Base-by-base conservation (phyloP, 495 filamentous ascomycete genomes). In the Pseudomonodictys pantanalensis region DNA sequence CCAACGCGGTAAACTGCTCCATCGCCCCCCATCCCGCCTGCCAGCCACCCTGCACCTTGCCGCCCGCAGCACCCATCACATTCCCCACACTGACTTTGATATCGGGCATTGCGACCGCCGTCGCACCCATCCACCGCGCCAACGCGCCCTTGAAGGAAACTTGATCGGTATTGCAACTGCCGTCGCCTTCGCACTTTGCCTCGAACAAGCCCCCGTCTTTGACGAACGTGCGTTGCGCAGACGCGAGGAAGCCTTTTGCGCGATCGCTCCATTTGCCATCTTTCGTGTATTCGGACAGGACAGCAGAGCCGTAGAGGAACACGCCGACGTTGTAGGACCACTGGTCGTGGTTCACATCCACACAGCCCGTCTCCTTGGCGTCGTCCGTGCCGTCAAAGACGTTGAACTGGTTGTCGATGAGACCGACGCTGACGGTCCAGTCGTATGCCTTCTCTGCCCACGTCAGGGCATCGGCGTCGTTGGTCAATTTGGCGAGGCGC, bases 101-200 rank as follows among this genome's bases (percentile, higher is more conserved):
- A 47, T 76, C 80, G 2, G 88, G 86, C 4, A 82, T 84, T 55
- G 90, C 75, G 55, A 83, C 81, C 9, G 83, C 75, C 29, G 81
- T 78, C 26, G 78, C 79, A 1, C 83, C 81, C 65, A 92, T 73
- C 86, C 85, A 90, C 3, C 82, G 82, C 33, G 83, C 73, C 20
- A 90, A 73, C 62, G 86, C 84, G 2, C 84, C 86, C 73, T 91
- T 92, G 78, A 90, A 91, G 44, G 77, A 80, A 49, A 76, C 76
- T 70, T 88, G 82, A 68, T 92, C 89, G 32, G 75, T 76, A 69
- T 88, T 80, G 71, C 89, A 93, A 38, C 78, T 81, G 43, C 71
- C 75, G 23, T 69, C 67, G 0, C 76, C 70, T 66, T 93, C 89
- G 75, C 88, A 92, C 38, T 83, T 79, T 28, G 81, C 77, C 68